Evolutionary conservation across 257 asterid genomes (phyloP).

Genomic region (Agastache rugosa): DNA sequence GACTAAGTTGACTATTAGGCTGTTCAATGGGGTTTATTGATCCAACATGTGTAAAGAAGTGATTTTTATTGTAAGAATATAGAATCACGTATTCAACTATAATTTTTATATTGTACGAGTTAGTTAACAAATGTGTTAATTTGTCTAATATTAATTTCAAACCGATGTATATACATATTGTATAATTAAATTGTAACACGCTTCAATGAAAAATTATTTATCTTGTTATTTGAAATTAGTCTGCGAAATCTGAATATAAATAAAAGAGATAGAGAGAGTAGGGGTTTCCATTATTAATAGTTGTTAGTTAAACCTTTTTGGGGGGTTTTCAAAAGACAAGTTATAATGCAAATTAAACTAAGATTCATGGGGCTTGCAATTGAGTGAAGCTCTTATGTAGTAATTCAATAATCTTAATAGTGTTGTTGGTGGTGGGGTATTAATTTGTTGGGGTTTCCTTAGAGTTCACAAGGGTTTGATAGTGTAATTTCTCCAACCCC

Average conservation of each 20-base stretch:
- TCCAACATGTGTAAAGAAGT: not conserved
- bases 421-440: slow-evolving; percentile 48
- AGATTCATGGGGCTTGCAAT: slow-evolving; percentile 44
- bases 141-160: too few relatives aligned
- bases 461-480: slow-evolving; percentile 40
- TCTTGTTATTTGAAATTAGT: not conserved
- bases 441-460: slow-evolving; percentile 63
- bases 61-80: too few relatives aligned
- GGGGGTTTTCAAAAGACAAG: slow-evolving; percentile 18
- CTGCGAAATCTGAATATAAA: not conserved
- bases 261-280: not conserved
- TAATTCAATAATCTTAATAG: slow-evolving; percentile 46
- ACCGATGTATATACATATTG: too few relatives aligned
- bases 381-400: slow-evolving; percentile 23
- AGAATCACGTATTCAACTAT: too few relatives aligned
- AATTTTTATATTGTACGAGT: too few relatives aligned
- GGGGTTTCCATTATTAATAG: not conserved
- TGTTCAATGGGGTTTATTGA: not conserved
- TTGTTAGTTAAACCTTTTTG: not conserved
- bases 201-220: too few relatives aligned
- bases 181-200: too few relatives aligned
- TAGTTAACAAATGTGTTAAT: too few relatives aligned
- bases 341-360: slow-evolving; percentile 30
- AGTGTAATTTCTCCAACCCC: slow-evolving; percentile 54
- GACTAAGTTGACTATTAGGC: not conserved